Conservation (phyloP, 1,284 basidiomycete species). For the Irpex sp. region DNA sequence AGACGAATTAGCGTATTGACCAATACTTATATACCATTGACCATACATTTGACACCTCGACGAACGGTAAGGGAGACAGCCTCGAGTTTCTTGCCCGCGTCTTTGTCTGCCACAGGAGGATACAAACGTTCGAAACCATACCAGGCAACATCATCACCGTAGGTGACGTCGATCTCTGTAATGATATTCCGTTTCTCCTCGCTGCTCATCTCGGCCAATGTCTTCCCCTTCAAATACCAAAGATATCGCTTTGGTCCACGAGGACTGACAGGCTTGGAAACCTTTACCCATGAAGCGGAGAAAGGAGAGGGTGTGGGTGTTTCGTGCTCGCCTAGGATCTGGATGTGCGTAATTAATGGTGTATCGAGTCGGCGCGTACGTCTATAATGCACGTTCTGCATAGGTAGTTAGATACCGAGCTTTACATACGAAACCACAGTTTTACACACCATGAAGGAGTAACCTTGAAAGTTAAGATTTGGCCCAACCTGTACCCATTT, state of each 20-base stretch:
- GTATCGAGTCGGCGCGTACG: slow-evolving; percentile 78
- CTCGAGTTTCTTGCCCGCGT: slow-evolving; percentile 28
- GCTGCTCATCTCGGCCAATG: slow-evolving; percentile 50
- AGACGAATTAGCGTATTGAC: background rate
- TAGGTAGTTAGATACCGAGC: background rate
- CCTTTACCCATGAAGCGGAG: slow-evolving; percentile 53
- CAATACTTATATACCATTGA: background rate
- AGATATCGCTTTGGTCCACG: slow-evolving; percentile 43
- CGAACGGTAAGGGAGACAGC: slow-evolving; percentile 59
- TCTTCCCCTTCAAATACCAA: slow-evolving; percentile 74
- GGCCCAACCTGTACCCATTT: slow-evolving; percentile 85
- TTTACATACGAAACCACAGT: too few relatives aligned
- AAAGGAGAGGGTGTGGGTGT: slow-evolving; percentile 44
- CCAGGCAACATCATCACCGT: slow-evolving; percentile 77
- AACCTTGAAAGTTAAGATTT: slow-evolving; percentile 64
- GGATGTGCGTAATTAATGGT: slow-evolving; percentile 62
- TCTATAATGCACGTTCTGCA: slow-evolving; percentile 77
- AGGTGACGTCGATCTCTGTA: slow-evolving; percentile 86
- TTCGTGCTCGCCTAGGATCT: slow-evolving; percentile 48
- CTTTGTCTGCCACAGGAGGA: slow-evolving; percentile 46
- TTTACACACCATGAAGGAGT: slow-evolving; percentile 9
- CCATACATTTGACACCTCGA: slow-evolving; percentile 64
- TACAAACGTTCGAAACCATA: slow-evolving; percentile 78
- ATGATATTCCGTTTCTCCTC: slow-evolving; percentile 63
- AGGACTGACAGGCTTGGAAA: slow-evolving; percentile 27